Base-by-base conservation (phyloP, 768 basidiomycete genomes). In the Paxillus ammoniavirescens region DNA sequence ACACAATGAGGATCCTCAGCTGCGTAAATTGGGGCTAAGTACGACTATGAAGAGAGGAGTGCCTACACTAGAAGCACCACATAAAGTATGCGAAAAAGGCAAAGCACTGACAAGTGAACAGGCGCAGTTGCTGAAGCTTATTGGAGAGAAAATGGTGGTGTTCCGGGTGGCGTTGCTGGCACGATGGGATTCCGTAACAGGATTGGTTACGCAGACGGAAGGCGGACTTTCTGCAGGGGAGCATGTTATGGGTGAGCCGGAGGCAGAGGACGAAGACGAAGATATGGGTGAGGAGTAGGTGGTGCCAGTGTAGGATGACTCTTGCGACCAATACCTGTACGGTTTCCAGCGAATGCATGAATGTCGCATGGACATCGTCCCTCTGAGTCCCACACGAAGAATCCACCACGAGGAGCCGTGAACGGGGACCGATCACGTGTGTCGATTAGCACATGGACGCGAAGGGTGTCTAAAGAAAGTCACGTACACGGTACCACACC, bases 1-100 rank as follows among this genome's bases (percentile, higher is more conserved):
- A 36, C 94, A 98, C 70, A 94, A 93, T 63, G 93, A 98, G 75
- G 97, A 99, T 57, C 94, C 95, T 18, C 96, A 98, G 67, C 78
- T 99, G 49, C 85, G 97, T 51, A 91, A 91, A 69, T 81, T 98
- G 35, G 97, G 97, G 8, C 74, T 99, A 31, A 77, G 83, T 47
- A 98, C 95, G 15, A 81, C 77, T 30, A 81, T 99, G 79, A 82
- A 87, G 53, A 83, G 82, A 62, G 97, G 97, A 50, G 89, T 97
- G 0, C 95, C 96, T 4, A 89, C 87, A 7, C 74, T 98, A 43
- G 80, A 82, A 50, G 79, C 73, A 43, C 78, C 91, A n/a, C 93
- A 98, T 67, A 80, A 81, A 49, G 73, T 99, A 47, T 98, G 96
- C 72, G 82, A 85, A 60, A 73, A 89, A 68, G 95, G 91, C 45